Evolutionary conservation across 768 basidiomycete genomes (phyloP), one percentile per base, ranked within the genome.

Genomic region (Pleurotus citrinopileatus): DNA sequence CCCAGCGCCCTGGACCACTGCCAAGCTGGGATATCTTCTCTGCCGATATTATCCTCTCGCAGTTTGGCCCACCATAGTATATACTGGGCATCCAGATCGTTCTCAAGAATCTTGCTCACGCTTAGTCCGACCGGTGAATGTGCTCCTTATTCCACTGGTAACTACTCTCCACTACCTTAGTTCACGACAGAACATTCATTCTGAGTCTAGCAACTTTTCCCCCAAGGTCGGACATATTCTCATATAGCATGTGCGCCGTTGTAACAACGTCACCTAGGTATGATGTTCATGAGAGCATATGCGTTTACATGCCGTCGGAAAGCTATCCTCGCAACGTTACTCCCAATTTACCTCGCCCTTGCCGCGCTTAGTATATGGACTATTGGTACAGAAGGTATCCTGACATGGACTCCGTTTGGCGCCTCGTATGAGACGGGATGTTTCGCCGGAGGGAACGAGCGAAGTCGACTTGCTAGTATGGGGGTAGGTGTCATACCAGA

Each of bases 1-100:
- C 42, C 54, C 27, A 23, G 37, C 59, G 9, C 60, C 55, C 23
- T 61, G 64, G 60, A 65, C 37, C 27, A 55, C 58, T 7, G 57
- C 60, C 9, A 65, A 64, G 47, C 20, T 59, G 20, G 57, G 60
- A 10, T 67, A 57, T 43, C 54, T 65, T 6, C 38, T 56, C 23
- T 65, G 65, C 47, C 59, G 66, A 34, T 67, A 67, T 45, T 67
- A 67, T 54, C 64, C 66, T 9, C 53, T 67, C 36, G 10, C 62
- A 2, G 42, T 50, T 17, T 67, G 59, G 57, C 64, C 64, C 10
- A 25, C 63, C 27, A 56, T 57, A 26, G 55, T 64, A 25, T 67
- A 64, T 64, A 58, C 56, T 23, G 59, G 63, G 51, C 55, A 61
- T 15, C 55, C 55, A 3, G 46, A 65, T 53, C 63, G 64, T 42